These are phyloP conservation scores for Thalassiosira livingstoniorum DNA, from an alignment of 352 stramenopile species.

Conservation along the genomic window DNA sequence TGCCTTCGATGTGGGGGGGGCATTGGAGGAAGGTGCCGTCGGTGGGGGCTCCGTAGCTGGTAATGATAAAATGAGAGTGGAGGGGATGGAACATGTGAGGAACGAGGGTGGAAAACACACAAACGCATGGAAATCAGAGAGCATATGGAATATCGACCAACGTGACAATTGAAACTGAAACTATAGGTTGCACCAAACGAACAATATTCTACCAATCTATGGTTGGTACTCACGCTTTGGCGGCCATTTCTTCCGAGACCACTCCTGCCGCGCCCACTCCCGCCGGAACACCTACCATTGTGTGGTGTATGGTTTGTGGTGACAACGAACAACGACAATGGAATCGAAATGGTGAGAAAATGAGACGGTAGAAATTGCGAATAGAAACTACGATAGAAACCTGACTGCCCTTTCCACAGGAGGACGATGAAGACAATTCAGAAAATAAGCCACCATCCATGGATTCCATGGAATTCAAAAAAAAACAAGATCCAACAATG, in stretches of 20 bases:
- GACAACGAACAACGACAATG: too few relatives aligned
- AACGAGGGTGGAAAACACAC: background rate
- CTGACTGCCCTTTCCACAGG: too few relatives aligned
- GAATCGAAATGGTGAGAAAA: background rate
- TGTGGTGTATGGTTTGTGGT: background rate
- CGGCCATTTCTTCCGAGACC: background rate
- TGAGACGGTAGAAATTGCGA: background rate
- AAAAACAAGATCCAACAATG: background rate
- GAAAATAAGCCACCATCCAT: background rate
- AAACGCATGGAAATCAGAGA: background rate
- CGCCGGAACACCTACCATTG: background rate
- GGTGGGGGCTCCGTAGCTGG: slow-evolving; percentile 24
- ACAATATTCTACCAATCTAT: background rate
- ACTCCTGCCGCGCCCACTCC: too few relatives aligned
- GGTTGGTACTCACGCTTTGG: background rate
- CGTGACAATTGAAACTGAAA: too few relatives aligned
- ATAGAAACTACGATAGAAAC: background rate
- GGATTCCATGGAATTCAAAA: background rate
- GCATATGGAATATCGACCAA: background rate
- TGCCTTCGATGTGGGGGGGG: slow-evolving; percentile 25
- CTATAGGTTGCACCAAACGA: background rate
- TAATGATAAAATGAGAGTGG: background rate
- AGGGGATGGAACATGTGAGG: background rate
- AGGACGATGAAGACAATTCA: background rate
- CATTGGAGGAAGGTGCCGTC: slow-evolving; percentile 56